Evolutionary conservation across 83 land plant genomes (phyloP).

Genomic region (Larix sibirica): DNA sequence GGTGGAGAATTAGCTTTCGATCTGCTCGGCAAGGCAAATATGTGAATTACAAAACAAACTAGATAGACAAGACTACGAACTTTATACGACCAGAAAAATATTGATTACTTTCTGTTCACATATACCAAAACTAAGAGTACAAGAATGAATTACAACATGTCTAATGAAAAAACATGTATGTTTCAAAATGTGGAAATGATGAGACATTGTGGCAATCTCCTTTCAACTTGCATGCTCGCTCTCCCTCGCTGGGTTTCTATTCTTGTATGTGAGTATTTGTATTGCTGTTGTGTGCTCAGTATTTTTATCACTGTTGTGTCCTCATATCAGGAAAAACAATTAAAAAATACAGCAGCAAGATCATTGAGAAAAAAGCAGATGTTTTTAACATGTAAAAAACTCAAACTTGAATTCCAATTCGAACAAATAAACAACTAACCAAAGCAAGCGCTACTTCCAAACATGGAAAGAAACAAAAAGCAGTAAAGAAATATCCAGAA

Average conservation of each 20-base stretch:
- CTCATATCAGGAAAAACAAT: neutral
- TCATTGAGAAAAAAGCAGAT: neutral
- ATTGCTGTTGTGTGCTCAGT: no score
- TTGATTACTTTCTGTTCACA: no score
- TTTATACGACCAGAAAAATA: neutral
- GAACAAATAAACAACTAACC: neutral
- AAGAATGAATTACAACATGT: no score
- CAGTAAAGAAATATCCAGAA: neutral
- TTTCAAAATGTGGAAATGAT: no score
- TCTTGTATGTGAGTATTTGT: no score
- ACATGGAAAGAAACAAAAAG: neutral
- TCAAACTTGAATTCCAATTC: neutral
- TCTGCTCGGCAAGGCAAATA: conserved; percentile 28
- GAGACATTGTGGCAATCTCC: no score
- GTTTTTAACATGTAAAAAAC: neutral
- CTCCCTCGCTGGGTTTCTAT: no score
- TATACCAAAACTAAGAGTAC: no score
- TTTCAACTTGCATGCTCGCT: no score
- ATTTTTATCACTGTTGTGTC: no score
- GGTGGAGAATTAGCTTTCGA: conserved; percentile 73
- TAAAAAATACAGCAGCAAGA: neutral
- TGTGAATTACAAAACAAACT: neutral
- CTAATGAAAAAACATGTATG: no score
- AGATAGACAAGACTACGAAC: neutral
- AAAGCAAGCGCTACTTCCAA: neutral